phyloP scores from a whole-genome alignment of 257 asterid species.

The Nicotiana tomentosiformis region DNA sequence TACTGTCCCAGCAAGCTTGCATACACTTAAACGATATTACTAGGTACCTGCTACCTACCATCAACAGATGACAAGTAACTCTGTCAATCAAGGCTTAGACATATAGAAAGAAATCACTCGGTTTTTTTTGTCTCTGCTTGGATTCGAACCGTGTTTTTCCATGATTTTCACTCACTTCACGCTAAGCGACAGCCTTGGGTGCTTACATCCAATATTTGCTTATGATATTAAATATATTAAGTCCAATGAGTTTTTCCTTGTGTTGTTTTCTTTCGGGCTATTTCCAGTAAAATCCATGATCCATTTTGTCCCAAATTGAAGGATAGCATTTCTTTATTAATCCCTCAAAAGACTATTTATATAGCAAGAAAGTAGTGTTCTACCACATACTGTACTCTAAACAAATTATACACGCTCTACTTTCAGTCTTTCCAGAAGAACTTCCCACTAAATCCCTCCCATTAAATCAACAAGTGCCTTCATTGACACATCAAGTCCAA shows the following conservation, averaged over 20 bases:
- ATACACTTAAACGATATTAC: neutral
- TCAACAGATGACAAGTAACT: neutral
- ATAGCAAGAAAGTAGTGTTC: neutral
- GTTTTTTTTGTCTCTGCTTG: neutral
- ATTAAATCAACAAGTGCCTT: neutral
- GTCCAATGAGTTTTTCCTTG: neutral
- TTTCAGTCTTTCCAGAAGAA: neutral
- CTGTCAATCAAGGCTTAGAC: neutral
- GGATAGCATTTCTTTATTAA: neutral
- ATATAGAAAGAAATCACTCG: neutral
- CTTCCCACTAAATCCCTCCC: neutral
- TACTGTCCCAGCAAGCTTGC: neutral
- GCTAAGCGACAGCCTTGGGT: neutral
- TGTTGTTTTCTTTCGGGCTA: neutral
- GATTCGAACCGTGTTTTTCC: neutral
- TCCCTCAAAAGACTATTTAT: neutral
- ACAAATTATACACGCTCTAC: neutral
- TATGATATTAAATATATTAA: neutral
- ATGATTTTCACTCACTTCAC: neutral
- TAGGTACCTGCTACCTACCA: neutral
- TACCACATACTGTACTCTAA: neutral
- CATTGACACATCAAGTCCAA: neutral
- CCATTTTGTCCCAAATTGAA: neutral
- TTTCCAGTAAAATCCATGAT: neutral
- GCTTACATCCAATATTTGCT: neutral